Conservation (phyloP, 1,139 yeast genomes). For the Torulaspora globosa region DNA sequence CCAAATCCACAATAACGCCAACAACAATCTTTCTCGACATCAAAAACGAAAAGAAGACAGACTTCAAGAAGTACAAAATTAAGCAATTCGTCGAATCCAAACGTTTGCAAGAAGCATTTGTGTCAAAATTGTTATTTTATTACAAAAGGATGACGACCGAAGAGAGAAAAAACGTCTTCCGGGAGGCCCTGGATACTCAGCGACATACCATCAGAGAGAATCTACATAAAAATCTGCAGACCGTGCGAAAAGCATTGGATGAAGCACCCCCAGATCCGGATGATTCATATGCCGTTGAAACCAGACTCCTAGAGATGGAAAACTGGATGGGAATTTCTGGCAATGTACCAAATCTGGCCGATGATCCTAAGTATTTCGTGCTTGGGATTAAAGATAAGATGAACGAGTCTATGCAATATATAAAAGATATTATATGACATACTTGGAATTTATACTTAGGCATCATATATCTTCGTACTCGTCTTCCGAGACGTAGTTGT, state of each 20-base stretch:
- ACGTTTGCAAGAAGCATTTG: conserved; percentile 26
- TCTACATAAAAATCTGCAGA: not conserved
- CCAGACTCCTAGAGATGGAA: conserved; percentile 23
- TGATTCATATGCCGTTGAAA: conserved; percentile 22
- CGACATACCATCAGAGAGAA: conserved; percentile 7
- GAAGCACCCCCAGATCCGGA: not conserved
- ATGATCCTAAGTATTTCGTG: conserved; percentile 25
- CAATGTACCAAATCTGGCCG: conserved; percentile 12
- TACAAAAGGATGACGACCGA: conserved; percentile 25
- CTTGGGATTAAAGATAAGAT: conserved; percentile 28
- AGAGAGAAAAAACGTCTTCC: conserved; percentile 23
- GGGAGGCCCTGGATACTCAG: conserved; percentile 8
- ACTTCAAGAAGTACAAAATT: conserved; percentile 28
- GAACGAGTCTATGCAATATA: conserved; percentile 13
- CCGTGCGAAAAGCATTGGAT: not conserved
- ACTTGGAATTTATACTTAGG: not conserved
- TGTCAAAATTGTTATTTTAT: conserved; percentile 28
- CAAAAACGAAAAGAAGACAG: conserved; percentile 21
- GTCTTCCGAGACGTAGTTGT: conserved; percentile 12
- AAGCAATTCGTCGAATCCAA: conserved; percentile 23
- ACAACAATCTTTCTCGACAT: conserved; percentile 31
- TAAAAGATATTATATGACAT: conserved; percentile 1
- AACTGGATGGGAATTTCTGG: conserved; percentile 17
- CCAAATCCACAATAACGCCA: conserved; percentile 23
- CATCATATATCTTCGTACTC: conserved; percentile 8